A percentile compares a stretch with the other conserved stretches of the same genome.
Evolutionary conservation across 306 rosid species (phyloP).

Genomic region (Cicer bijugum): DNA sequence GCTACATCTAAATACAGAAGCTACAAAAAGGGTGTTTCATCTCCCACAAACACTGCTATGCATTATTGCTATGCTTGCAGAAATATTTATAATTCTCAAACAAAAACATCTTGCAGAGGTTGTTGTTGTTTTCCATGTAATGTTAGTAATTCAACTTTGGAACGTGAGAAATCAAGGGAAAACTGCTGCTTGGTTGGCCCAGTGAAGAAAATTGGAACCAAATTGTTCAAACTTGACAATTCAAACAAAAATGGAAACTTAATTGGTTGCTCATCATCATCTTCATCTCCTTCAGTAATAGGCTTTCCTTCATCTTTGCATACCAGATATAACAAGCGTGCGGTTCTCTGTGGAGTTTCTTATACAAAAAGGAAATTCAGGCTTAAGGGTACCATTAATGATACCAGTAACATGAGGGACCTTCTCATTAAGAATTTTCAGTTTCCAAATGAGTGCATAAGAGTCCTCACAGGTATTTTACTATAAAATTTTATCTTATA

Average conservation of each 20-base stretch:
- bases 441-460: conserved; percentile 57
- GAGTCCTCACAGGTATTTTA: conserved; percentile 69
- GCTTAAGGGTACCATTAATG: conserved; percentile 73
- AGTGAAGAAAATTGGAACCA: conserved; percentile 36
- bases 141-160: conserved; percentile 31
- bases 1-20: conserved; percentile 27
- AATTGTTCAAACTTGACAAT: conserved; percentile 39
- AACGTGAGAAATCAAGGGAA: conserved; percentile 32
- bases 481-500: neutral
- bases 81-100: conserved; percentile 32
- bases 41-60: conserved; percentile 17
- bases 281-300: conserved; percentile 18
- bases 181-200: conserved; percentile 30
- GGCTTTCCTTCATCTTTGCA: conserved; percentile 25
- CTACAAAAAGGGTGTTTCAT: conserved; percentile 41
- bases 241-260: conserved; percentile 8
- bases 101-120: conserved; percentile 28
- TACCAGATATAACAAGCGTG: conserved; percentile 56
- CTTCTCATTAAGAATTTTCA: conserved; percentile 51
- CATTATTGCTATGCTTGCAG: conserved; percentile 20
- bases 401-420: conserved; percentile 60
- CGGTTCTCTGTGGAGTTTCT: conserved; percentile 79
- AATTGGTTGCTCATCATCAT: conserved; percentile 4
- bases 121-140: conserved; percentile 37
- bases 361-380: conserved; percentile 55